Conservation (phyloP, 129 eudicot genomes). For the Helianthus annuus region HanXRQr2.0-SUNRISE NC_035435.2:157444448-157444947, state of each 20-base stretch:
- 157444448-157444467: slow-evolving; percentile 59
- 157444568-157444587: slow-evolving; percentile 49
- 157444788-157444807: slow-evolving; percentile 71
- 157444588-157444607: slow-evolving; percentile 11
- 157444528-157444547: slow-evolving; percentile 91
- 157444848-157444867: slow-evolving; percentile 97
- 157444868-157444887: slow-evolving; percentile 91
- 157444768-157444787: slow-evolving; percentile 47
- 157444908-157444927: slow-evolving; percentile 27
- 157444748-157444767: neutral
- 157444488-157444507: slow-evolving; percentile 87
- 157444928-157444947: slow-evolving; percentile 13
- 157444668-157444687: slow-evolving; percentile 95
- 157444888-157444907: slow-evolving; percentile 23
- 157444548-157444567: slow-evolving; percentile 90
- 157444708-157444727: slow-evolving; percentile 50
- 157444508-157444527: slow-evolving; percentile 87
- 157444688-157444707: slow-evolving; percentile 94
- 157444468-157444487: slow-evolving; percentile 89
- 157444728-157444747: slow-evolving; percentile 15
- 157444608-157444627: slow-evolving; percentile 1
- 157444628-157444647: slow-evolving; percentile 51
- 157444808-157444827: slow-evolving; percentile 81
- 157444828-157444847: slow-evolving; percentile 98
- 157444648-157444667: slow-evolving; percentile 99